phyloP scores from a whole-genome alignment of 202 grass and related monocot genomes.

The Bolboschoenoplectus hybrid region DNA sequence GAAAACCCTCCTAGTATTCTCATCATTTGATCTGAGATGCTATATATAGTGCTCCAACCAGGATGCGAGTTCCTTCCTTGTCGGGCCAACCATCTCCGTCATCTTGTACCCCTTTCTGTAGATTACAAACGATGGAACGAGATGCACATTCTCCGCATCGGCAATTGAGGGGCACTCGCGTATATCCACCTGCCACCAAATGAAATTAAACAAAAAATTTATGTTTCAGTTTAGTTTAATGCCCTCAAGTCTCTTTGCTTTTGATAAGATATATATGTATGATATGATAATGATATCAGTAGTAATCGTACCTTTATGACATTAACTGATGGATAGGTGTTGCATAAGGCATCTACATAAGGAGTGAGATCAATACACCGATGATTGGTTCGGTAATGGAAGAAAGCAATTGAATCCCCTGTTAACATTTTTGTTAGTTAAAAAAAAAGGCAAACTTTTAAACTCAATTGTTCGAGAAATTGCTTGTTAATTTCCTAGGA shows the following conservation, averaged over 20 bases:
- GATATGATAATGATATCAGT: not conserved
- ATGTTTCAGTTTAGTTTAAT: not conserved
- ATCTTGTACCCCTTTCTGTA: slow-evolving; percentile 41
- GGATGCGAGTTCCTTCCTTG: slow-evolving; percentile 25
- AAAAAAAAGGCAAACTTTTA: not conserved
- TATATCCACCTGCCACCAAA: slow-evolving; percentile 40
- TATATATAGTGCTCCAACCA: slow-evolving; percentile 39
- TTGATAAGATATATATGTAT: not conserved
- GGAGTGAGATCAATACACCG: slow-evolving; percentile 22
- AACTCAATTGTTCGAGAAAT: not conserved
- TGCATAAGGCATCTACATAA: slow-evolving; percentile 34
- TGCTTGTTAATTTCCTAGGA: not conserved
- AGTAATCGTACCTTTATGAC: slow-evolving; percentile 38
- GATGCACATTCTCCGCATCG: slow-evolving; percentile 38
- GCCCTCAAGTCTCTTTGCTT: not conserved
- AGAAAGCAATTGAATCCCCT: slow-evolving; percentile 19
- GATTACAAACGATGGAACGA: slow-evolving; percentile 43
- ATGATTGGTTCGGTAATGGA: slow-evolving; percentile 20
- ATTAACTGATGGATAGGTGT: slow-evolving; percentile 29
- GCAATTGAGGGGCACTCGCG: slow-evolving; percentile 14
- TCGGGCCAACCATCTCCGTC: slow-evolving; percentile 46
- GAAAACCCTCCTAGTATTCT: not conserved
- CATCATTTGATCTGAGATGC: slow-evolving; percentile 5
- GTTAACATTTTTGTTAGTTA: not conserved
- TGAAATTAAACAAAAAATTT: not conserved